phyloP scores from a whole-genome alignment of 2,329 filamentous ascomycete species.

The Hirsutella thompsonii region DNA sequence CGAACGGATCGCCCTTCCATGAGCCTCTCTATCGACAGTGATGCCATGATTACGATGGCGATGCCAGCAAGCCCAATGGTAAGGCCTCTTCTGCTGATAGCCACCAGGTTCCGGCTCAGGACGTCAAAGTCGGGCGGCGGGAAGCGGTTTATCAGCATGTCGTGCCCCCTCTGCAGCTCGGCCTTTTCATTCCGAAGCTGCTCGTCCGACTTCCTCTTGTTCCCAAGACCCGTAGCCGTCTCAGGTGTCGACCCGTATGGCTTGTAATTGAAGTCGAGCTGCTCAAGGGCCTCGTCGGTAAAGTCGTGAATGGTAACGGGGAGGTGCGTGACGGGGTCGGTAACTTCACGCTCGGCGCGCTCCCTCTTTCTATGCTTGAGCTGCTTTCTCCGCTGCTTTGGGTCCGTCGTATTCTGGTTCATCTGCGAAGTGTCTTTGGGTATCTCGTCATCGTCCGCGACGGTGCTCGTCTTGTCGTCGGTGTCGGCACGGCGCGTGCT shows the following conservation, averaged over 20 bases:
- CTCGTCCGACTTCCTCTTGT: conserved; percentile 24
- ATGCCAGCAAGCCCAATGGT: conserved; percentile 24
- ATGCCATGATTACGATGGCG: conserved; percentile 16
- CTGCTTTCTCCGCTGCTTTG: conserved; percentile 33
- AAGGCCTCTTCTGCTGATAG: conserved; percentile 18
- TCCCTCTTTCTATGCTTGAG: conserved; percentile 31
- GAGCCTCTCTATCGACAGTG: conserved; percentile 8
- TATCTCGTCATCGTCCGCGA: conserved; percentile 5
- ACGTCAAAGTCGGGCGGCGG: conserved; percentile 34
- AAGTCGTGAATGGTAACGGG: conserved; percentile 57
- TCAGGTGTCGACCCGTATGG: conserved; percentile 21
- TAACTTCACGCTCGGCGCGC: conserved; percentile 47
- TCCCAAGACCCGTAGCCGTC: conserved; percentile 23
- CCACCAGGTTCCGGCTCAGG: conserved; percentile 19
- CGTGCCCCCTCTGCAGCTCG: conserved; percentile 22
- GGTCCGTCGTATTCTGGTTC: conserved; percentile 23
- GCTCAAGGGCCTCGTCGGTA: conserved; percentile 44
- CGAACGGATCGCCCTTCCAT: neutral
- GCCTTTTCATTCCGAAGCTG: conserved; percentile 22
- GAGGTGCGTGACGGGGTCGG: conserved; percentile 60
- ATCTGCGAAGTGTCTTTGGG: conserved; percentile 23
- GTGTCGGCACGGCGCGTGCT: conserved; percentile 5
- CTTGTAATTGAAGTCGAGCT: conserved; percentile 16
- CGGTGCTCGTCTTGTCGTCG: conserved; percentile 1
- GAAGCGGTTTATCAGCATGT: conserved; percentile 29